Conservation (phyloP, 2,329 filamentous ascomycete genomes). For the Xylaria polymorpha region DNA sequence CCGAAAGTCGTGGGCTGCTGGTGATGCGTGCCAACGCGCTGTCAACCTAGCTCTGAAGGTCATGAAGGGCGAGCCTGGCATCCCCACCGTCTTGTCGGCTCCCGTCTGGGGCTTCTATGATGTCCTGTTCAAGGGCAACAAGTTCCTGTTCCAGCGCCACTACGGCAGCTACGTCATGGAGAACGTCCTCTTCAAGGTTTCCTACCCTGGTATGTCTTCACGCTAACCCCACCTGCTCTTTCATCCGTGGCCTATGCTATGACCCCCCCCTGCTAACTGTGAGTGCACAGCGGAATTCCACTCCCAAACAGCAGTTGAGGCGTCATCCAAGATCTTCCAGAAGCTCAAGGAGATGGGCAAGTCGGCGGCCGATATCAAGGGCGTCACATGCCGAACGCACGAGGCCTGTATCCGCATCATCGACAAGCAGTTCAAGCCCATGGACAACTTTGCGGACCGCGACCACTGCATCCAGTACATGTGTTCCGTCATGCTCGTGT, state of each 20-base stretch:
- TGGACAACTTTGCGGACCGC: slow-evolving; percentile 99
- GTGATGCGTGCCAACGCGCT: slow-evolving; percentile 95
- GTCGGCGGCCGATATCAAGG: slow-evolving; percentile 92
- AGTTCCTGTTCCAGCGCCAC: slow-evolving; percentile 93
- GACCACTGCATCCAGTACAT: slow-evolving; percentile 99
- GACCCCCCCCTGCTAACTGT: slow-evolving; percentile 58
- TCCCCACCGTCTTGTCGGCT: slow-evolving; percentile 92
- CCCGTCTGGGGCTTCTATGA: slow-evolving; percentile 99
- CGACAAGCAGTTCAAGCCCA: slow-evolving; percentile 99
- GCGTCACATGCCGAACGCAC: slow-evolving; percentile 93
- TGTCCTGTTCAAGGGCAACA: slow-evolving; percentile 94
- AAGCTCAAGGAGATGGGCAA: slow-evolving; percentile 87
- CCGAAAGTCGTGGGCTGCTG: slow-evolving; percentile 98
- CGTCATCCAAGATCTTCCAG: slow-evolving; percentile 86
- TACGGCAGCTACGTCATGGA: slow-evolving; percentile 99
- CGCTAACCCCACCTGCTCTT: not conserved
- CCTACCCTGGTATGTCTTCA: slow-evolving; percentile 80
- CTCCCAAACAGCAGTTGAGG: slow-evolving; percentile 97
- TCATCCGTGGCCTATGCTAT: not conserved
- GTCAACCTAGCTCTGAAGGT: slow-evolving; percentile 94
- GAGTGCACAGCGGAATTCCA: slow-evolving; percentile 76
- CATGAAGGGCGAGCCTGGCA: slow-evolving; percentile 87
- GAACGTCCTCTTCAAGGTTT: slow-evolving; percentile 99
- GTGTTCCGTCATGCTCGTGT: slow-evolving; percentile 95
- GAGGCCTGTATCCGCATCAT: slow-evolving; percentile 99